Percentiles rank a stretch among this genome's conserved stretches.
These are phyloP conservation scores for Schrenkiella parvula DNA, from an alignment of 345 rosid species.

Conservation along the genomic window DNA sequence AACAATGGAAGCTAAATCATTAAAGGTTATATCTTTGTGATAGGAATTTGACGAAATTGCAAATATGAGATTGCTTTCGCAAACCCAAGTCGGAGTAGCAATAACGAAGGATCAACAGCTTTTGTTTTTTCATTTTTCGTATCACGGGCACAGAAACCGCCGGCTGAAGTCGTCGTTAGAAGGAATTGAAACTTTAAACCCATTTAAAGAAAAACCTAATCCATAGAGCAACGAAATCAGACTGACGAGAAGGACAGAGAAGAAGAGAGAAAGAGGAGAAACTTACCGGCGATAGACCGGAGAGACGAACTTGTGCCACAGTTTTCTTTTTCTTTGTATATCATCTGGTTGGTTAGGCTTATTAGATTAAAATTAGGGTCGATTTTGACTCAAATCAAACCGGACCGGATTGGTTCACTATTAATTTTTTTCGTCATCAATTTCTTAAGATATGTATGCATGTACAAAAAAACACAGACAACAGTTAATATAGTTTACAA, in stretches of 20 bases:
- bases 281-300: conserved; percentile 23
- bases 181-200: not conserved
- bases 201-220: not conserved
- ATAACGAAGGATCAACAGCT: not conserved
- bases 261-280: not conserved
- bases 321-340: not conserved
- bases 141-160: not conserved
- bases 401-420: conserved; percentile 5
- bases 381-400: no score
- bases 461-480: no score
- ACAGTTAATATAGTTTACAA: no score
- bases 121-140: not conserved
- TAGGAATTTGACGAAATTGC: not conserved
- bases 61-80: not conserved
- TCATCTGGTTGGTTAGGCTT: not conserved
- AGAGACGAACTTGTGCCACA: not conserved
- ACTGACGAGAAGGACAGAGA: not conserved
- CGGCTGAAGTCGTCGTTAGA: not conserved
- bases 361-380: not conserved
- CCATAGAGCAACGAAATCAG: not conserved
- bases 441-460: no score
- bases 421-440: no score
- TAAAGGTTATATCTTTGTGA: not conserved
- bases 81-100: not conserved
- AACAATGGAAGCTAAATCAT: not conserved